Evolutionary conservation across 495 filamentous ascomycete species (phyloP).

Genomic region (Lentithecium fluviatile): DNA sequence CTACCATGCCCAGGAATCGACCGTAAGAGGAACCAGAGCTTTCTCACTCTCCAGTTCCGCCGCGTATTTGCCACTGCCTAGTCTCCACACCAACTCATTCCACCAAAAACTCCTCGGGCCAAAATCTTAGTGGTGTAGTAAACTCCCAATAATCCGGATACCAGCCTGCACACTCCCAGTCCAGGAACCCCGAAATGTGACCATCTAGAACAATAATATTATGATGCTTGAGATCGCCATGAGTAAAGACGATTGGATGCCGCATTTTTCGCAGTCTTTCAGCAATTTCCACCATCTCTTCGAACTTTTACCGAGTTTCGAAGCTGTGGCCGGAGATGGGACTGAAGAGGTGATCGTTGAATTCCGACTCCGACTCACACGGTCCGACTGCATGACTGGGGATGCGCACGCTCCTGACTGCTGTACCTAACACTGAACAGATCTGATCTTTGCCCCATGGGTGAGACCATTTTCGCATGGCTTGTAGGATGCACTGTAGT

Average conservation of each 20-base stretch:
- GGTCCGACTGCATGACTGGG: constrained; percentile 16
- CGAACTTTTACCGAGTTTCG: constrained; percentile 9
- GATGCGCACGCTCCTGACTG: constrained; percentile 22
- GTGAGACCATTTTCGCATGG: constrained; percentile 18
- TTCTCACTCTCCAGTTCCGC: constrained; percentile 26
- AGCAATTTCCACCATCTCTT: constrained; percentile 12
- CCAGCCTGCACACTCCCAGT: constrained; percentile 21
- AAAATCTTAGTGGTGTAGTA: constrained; percentile 16
- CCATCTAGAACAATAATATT: constrained; percentile 13
- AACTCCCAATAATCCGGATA: constrained; percentile 24
- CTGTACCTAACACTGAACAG: constrained; percentile 18
- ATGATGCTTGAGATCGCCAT: constrained; percentile 19
- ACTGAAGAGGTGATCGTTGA: constrained; percentile 19
- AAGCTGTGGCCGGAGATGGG: constrained; percentile 9
- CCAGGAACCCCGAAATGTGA: constrained; percentile 16
- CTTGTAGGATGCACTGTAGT: constrained; percentile 16
- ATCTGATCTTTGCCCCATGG: constrained; percentile 6
- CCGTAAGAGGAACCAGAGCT: constrained; percentile 13
- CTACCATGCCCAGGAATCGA: constrained; percentile 21
- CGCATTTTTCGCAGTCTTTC: constrained; percentile 7
- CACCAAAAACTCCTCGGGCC: constrained; percentile 25
- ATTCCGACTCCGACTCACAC: constrained; percentile 17
- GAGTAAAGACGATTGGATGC: constrained; percentile 19
- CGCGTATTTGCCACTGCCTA: constrained; percentile 14
- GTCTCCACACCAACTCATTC: constrained; percentile 12